phyloP scores from a whole-genome alignment of 805 yeast species.

The Saturnispora saitoi region DNA sequence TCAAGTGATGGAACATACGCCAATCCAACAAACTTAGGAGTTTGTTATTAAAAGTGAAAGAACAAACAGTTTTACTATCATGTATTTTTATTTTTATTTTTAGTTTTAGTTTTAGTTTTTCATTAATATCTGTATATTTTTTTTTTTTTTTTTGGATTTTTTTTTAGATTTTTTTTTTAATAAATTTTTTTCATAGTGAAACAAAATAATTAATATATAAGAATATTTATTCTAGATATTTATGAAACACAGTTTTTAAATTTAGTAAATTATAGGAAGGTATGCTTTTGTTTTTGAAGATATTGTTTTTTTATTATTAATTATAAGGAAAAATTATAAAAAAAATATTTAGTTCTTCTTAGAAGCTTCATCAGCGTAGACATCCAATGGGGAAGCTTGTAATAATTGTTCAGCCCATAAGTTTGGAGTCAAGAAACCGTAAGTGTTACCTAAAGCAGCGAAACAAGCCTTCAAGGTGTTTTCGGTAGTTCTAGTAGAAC shows the following conservation, averaged over 20 bases:
- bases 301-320: background rate
- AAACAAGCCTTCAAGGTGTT: slow-evolving; percentile 99
- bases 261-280: no score
- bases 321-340: background rate
- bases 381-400: slow-evolving; percentile 89
- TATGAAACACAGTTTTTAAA: no score
- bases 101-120: slow-evolving; percentile 3
- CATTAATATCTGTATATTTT: slow-evolving; percentile 5
- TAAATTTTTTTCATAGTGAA: background rate
- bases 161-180: slow-evolving; percentile 5
- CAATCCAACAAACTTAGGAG: slow-evolving; percentile 33
- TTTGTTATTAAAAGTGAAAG: no score
- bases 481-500: slow-evolving; percentile 99
- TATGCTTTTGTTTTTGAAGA: no score
- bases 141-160: slow-evolving; percentile 6
- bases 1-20: slow-evolving; percentile 62
- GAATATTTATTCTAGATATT: no score
- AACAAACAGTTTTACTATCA: background rate
- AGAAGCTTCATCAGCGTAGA: slow-evolving; percentile 79
- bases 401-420: slow-evolving; percentile 86
- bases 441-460: slow-evolving; percentile 99
- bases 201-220: background rate
- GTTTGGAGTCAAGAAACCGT: slow-evolving; percentile 99
- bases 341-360: slow-evolving; percentile 53
- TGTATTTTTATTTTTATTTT: background rate